These are phyloP conservation scores for Fraxinus sp. DNA, from an alignment of 305 asterid species.

Conservation along the genomic window DNA sequence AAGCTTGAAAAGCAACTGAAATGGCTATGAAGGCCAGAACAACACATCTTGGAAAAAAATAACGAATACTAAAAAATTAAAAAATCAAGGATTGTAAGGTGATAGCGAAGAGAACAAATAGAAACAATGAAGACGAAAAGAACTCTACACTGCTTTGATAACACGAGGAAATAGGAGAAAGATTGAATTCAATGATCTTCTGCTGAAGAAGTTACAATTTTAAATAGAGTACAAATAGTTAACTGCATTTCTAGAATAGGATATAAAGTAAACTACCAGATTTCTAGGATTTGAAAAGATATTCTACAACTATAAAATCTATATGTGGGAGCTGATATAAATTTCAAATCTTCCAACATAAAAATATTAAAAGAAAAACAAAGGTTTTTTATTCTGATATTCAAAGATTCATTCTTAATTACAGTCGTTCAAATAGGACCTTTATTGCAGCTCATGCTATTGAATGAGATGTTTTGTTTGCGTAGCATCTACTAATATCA, in stretches of 20 bases:
- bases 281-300: not conserved
- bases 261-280: not conserved
- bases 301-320: not conserved
- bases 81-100: not conserved
- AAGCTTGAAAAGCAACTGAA: not conserved
- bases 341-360: not conserved
- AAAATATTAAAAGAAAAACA: not conserved
- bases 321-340: not conserved
- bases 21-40: not conserved
- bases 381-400: not conserved
- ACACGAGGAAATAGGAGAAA: not conserved
- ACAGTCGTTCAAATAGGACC: not conserved
- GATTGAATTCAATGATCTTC: not conserved
- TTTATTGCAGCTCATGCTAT: not conserved
- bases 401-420: not conserved
- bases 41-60: not conserved
- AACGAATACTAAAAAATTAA: not conserved
- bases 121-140: not conserved
- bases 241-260: not conserved
- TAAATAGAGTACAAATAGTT: not conserved
- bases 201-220: not conserved
- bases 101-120: not conserved
- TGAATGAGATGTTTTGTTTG: not conserved
- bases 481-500: not conserved
- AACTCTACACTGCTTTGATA: not conserved